These are phyloP conservation scores for Cutaneotrichosporon dermatis DNA, from an alignment of 1,284 basidiomycete genomes.

Conservation along the genomic window DNA sequence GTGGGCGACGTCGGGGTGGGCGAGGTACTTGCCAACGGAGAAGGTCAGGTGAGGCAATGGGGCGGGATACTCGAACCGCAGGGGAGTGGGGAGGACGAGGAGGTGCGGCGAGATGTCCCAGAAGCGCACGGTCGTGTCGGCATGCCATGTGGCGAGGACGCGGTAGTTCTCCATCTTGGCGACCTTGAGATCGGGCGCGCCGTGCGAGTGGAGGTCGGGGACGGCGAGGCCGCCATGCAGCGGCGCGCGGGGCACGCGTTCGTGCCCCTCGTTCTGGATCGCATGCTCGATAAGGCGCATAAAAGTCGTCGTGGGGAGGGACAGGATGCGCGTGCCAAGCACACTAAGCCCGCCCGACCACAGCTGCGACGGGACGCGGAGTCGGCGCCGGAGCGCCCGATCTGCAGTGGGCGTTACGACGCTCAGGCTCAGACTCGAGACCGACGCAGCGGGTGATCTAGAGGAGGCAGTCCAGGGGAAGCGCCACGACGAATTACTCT, in stretches of 20 bases:
- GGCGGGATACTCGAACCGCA: conserved; percentile 58
- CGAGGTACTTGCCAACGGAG: conserved; percentile 54
- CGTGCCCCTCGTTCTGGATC: conserved; percentile 8
- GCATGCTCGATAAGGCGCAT: conserved; percentile 41
- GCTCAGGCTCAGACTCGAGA: not conserved
- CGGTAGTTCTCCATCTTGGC: conserved; percentile 59
- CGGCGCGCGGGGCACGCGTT: conserved; percentile 32
- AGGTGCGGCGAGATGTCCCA: conserved; percentile 61
- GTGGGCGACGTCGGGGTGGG: conserved; percentile 39
- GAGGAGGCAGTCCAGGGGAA: conserved; percentile 39
- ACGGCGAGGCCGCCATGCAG: conserved; percentile 46
- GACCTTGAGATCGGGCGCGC: conserved; percentile 43
- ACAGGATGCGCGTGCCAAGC: conserved; percentile 39
- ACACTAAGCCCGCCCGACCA: conserved; percentile 43
- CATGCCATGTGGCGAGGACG: conserved; percentile 63
- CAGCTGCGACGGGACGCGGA: conserved; percentile 38
- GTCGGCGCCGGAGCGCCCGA: conserved; percentile 20
- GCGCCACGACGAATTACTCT: conserved; percentile 30
- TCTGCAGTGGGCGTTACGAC: not conserved
- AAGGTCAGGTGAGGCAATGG: conserved; percentile 62
- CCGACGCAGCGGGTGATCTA: not conserved
- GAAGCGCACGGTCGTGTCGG: conserved; percentile 58
- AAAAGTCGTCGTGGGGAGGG: conserved; percentile 41
- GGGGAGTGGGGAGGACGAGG: conserved; percentile 53
- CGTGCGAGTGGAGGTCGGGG: conserved; percentile 41